These are phyloP conservation scores for Agaricus bisporus DNA, from an alignment of 768 basidiomycete species.

Conservation along the genomic window DNA sequence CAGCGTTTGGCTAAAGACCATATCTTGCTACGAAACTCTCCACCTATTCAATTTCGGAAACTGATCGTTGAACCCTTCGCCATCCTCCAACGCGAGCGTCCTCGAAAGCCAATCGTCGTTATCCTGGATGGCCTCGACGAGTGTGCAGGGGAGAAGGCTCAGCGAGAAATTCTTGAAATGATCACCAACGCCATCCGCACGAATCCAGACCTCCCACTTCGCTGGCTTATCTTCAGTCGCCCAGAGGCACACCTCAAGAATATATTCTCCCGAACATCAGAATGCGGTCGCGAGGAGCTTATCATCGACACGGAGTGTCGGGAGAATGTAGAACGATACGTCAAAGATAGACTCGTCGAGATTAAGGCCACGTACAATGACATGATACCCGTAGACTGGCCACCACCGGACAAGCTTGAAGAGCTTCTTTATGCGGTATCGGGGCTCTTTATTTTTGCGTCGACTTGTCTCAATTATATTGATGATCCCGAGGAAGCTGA, in stretches of 20 bases:
- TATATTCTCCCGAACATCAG: neutral
- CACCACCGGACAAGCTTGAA: neutral
- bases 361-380: neutral
- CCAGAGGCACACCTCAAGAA: neutral
- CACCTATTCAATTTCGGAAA: neutral
- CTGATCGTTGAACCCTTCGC: neutral
- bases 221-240: neutral
- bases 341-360: neutral
- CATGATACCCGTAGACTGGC: neutral
- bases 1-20: neutral
- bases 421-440: neutral
- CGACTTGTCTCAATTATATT: neutral
- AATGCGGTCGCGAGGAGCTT: neutral
- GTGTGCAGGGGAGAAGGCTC: neutral
- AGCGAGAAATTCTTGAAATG: neutral
- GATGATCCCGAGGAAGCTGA: neutral
- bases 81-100: neutral
- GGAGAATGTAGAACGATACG: neutral
- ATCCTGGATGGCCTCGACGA: neutral
- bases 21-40: neutral
- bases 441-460: neutral
- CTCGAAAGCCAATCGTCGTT: neutral
- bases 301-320: neutral
- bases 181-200: neutral
- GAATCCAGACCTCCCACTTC: neutral